These are phyloP conservation scores for Neurospora discreta DNA, from an alignment of 495 filamentous ascomycete species.

Conservation along the genomic window DNA sequence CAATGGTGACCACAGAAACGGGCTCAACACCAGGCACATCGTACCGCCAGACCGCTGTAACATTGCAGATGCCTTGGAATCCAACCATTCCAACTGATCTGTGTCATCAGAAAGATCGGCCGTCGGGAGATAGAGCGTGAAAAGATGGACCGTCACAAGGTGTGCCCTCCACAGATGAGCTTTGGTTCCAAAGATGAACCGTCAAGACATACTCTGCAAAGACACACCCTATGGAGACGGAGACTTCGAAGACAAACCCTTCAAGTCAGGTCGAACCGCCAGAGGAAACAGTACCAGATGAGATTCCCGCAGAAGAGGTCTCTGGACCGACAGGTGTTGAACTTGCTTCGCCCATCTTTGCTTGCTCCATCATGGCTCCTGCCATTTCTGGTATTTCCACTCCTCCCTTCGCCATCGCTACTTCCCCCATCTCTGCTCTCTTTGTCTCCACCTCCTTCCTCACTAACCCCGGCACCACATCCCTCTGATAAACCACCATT, in stretches of 20 bases:
- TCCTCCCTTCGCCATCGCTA: too few relatives aligned
- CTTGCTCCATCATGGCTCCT: neutral
- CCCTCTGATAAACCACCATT: neutral
- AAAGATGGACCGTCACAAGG: neutral
- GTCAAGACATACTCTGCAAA: neutral
- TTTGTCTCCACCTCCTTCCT: neutral
- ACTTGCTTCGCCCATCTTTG: neutral
- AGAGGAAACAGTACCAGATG: neutral
- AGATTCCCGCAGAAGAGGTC: neutral
- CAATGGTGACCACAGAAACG: too few relatives aligned
- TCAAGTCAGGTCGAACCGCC: neutral
- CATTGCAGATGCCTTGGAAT: neutral
- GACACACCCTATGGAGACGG: neutral
- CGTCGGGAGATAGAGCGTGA: neutral
- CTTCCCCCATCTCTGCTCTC: neutral
- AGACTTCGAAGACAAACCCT: neutral
- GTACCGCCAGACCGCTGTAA: neutral
- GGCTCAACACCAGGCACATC: neutral
- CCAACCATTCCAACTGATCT: neutral
- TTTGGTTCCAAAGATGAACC: neutral
- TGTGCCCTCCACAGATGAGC: too few relatives aligned
- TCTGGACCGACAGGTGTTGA: neutral
- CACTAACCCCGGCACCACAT: neutral
- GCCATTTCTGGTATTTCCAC: neutral
- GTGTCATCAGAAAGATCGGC: neutral